Percentiles rank a stretch among this genome's conserved stretches.
Conservation (phyloP, 331 rosid species). For the Saraca asoca region DNA sequence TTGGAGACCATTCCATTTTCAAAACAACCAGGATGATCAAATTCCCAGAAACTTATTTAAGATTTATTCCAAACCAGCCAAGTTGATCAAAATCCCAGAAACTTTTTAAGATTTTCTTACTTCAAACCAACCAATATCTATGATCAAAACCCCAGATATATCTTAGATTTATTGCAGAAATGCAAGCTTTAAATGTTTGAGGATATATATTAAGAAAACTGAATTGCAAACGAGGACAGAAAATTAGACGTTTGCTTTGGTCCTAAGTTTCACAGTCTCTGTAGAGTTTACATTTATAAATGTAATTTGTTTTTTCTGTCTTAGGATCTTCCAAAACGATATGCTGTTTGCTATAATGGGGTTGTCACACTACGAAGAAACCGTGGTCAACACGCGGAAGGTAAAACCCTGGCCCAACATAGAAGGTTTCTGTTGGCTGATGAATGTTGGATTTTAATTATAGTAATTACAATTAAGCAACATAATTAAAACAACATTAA, state of each 20-base stretch:
- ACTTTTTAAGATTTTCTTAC: no score
- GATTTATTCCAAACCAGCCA: background rate
- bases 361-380: background rate
- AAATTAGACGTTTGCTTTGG: background rate
- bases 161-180: no score
- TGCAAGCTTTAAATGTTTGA: no score
- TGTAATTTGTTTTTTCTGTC: background rate
- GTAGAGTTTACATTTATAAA: background rate
- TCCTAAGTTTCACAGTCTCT: background rate
- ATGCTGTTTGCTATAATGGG: background rate
- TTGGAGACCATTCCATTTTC: slow-evolving; percentile 65
- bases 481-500: no score
- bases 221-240: background rate
- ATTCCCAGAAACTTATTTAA: no score
- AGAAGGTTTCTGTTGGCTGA: background rate
- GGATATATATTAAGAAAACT: background rate
- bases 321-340: no score
- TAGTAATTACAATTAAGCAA: no score
- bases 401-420: background rate
- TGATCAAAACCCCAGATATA: background rate
- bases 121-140: no score
- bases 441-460: background rate
- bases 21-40: background rate
- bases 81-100: slow-evolving; percentile 1
- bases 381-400: slow-evolving; percentile 17